Evolutionary conservation across 2,329 filamentous ascomycete genomes (phyloP), one percentile per base, ranked within the genome.

Genomic region (Diaporthe citri): DNA sequence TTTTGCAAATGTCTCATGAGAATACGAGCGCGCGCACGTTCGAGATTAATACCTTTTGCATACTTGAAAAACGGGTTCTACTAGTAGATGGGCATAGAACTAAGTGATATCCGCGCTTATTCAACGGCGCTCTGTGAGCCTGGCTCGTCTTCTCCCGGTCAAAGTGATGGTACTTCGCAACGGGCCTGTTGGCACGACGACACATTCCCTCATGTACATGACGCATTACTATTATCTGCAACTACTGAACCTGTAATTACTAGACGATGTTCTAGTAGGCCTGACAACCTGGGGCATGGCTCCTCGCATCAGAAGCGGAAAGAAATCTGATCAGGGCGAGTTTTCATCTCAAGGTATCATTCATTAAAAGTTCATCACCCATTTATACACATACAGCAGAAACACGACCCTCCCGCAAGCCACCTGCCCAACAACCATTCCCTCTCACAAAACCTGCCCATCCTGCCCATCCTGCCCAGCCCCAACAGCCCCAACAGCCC

Each of bases 1-100:
- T 52, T 52, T 52, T 67, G 46, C 22, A 15, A 13, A 67, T 51
- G 36, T 67, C 46, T 52, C 31, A 67, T 39, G 28, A 52, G 62
- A 52, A 51, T n/a, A 51, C 28, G 62, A 67, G 22, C 48, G 34
- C 13, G n/a, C 34, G 25, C 34, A 31, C 34, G 43, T 10, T 39
- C 8, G 39, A 48, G 43, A 15, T 25, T 55, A 43, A 51, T 41
- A 36, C 20, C 36, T 75, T 25, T 13, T 67, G 52, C 43, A 60
- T 60, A 59, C 8, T 46, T 46, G 28, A 22, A 51, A 52, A 41
- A 41, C 25, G 59, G 55, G 25, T 46, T 34, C 67, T 46, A 34
- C 15, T 57, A 34, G 48, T 67, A 73, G 51, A 73, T 31, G 60
- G 60, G 60, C 8, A 73, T 73, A 69, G 62, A 73, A 57, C 20